phyloP scores from a whole-genome alignment of 495 filamentous ascomycete species.

The Copromyces sp. region DNA sequence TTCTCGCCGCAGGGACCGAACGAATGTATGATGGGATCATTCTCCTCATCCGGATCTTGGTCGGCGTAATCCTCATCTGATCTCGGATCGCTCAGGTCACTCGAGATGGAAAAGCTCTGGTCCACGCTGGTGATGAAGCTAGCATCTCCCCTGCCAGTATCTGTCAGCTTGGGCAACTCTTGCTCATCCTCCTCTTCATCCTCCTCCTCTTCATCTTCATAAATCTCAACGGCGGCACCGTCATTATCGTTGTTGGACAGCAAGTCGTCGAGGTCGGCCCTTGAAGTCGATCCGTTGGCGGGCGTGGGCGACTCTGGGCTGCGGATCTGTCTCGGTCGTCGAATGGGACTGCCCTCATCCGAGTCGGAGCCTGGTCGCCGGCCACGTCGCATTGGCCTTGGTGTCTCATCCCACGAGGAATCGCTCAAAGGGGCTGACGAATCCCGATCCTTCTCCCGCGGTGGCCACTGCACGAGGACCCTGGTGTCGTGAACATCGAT shows the following conservation, averaged over 20 bases:
- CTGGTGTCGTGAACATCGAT: slow-evolving; percentile 89
- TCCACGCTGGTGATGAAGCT: slow-evolving; percentile 28
- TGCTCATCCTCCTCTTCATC: slow-evolving; percentile 41
- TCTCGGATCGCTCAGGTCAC: slow-evolving; percentile 51
- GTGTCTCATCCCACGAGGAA: slow-evolving; percentile 57
- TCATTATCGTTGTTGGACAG: slow-evolving; percentile 18
- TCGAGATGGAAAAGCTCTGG: slow-evolving; percentile 35
- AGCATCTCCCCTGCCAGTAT: slow-evolving; percentile 5
- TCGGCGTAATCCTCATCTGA: slow-evolving; percentile 47
- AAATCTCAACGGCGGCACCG: slow-evolving; percentile 39
- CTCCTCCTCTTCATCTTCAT: slow-evolving; percentile 40
- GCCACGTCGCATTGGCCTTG: slow-evolving; percentile 17
- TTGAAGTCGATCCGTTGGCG: slow-evolving; percentile 27
- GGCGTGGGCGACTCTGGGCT: slow-evolving; percentile 73
- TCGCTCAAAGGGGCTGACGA: slow-evolving; percentile 53
- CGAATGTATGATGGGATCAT: slow-evolving; percentile 81
- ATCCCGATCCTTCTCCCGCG: slow-evolving; percentile 47
- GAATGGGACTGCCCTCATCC: slow-evolving; percentile 56
- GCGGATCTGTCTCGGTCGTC: slow-evolving; percentile 47
- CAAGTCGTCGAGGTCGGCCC: slow-evolving; percentile 19
- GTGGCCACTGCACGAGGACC: slow-evolving; percentile 81
- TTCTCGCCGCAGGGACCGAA: slow-evolving; percentile 84
- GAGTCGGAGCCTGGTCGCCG: slow-evolving; percentile 15
- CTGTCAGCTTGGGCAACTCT: slow-evolving; percentile 21
- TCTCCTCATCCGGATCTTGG: slow-evolving; percentile 73